Evolutionary conservation across 768 basidiomycete genomes (phyloP), one percentile per base, ranked within the genome.

Genomic region (Podaxis sp.): DNA sequence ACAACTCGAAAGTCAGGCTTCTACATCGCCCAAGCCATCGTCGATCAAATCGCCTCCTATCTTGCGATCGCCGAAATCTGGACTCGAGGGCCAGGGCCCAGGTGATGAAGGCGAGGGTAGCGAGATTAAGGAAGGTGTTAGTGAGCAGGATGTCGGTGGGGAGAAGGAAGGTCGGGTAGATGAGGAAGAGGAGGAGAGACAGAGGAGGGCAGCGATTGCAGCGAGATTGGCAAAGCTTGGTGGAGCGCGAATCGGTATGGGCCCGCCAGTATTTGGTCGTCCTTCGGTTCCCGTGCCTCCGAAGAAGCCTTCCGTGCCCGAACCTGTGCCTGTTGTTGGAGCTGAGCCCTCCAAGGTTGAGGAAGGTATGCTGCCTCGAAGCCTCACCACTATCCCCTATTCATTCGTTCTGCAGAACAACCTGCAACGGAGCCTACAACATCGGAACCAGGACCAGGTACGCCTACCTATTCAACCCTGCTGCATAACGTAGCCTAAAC

Each of bases 191-290:
- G 88, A 90, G 66, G 90, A 91, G 68, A 79, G 88, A 58, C 88
- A 91, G 69, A 84, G 90, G 51, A 85, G 95, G 48, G 91, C 93
- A 4, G 88, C 91, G 11, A 88, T 98, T 70, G 93, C 95, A 36
- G 94, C 94, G 24, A 84, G 95, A 51, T 94, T 99, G 93, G 95
- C 94, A 46, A 89, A 90, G 64, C 82, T 98, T 17, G 96, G 96
- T 30, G 96, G 94, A 53, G 85, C 92, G 13, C 80, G 88, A 59
- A 78, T 94, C 24, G 92, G 91, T 3, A 90, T 96, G 89, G 84
- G 80, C 1, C 87, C 89, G 1, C 88, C 91, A 54, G 77, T 88
- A 63, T 87, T 92, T 74, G 87, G 84, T 13, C 80, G 79, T 64
- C 76, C 77, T 58, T 74, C 77, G 22, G 72, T 75, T 52, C 73